Evolutionary conservation across 176 grass and related monocot genomes (phyloP).

Genomic region (Areca catechu): DNA sequence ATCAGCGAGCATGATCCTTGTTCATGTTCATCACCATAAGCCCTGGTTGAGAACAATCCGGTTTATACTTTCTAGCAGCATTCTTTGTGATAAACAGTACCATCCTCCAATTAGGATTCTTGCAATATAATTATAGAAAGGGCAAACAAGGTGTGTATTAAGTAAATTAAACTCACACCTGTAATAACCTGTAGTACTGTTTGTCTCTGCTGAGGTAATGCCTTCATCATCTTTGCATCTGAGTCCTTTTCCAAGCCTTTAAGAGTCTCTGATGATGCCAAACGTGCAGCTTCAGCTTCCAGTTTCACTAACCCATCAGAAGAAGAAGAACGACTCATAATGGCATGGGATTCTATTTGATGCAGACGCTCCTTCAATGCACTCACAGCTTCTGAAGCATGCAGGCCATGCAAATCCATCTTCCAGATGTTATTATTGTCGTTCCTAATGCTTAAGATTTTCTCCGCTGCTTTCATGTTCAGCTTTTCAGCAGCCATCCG

Average conservation of each 20-base stretch:
- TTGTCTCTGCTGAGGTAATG: slow-evolving; percentile 37
- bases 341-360: slow-evolving; percentile 40
- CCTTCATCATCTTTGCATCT: slow-evolving; percentile 11
- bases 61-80: too few relatives aligned
- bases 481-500: slow-evolving; percentile 47
- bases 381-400: slow-evolving; percentile 71
- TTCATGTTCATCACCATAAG: too few relatives aligned
- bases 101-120: too few relatives aligned
- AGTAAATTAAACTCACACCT: slow-evolving; percentile 25
- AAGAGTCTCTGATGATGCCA: slow-evolving; percentile 1
- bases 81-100: too few relatives aligned
- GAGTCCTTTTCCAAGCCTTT: slow-evolving; percentile 18
- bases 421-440: slow-evolving; percentile 51
- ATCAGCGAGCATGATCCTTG: too few relatives aligned
- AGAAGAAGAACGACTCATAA: slow-evolving; percentile 20
- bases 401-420: slow-evolving; percentile 78
- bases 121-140: not conserved
- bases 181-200: slow-evolving; percentile 65
- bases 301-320: slow-evolving; percentile 19
- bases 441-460: slow-evolving; percentile 70
- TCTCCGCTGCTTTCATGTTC: slow-evolving; percentile 59
- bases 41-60: too few relatives aligned
- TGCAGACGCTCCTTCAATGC: slow-evolving; percentile 48
- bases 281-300: not conserved
- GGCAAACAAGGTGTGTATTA: too few relatives aligned